Conservation (phyloP, 306 rosid genomes). For the Pueraria montana region DNA sequence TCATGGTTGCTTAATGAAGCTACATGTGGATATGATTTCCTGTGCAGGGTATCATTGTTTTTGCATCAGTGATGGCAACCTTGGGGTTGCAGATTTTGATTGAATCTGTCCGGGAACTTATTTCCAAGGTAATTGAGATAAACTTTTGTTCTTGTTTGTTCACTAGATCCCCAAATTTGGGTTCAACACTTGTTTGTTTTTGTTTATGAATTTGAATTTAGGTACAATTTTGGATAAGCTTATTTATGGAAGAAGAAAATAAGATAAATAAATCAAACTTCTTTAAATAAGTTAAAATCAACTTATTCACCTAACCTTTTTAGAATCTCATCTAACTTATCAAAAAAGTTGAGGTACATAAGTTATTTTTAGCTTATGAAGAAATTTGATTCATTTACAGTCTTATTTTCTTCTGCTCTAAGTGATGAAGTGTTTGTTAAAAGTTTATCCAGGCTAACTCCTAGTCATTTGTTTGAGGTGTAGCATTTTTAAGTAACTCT, state of each 20-base stretch:
- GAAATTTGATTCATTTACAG: background rate
- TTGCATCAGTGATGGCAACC: conserved; percentile 92
- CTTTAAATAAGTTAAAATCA: background rate
- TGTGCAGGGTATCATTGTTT: conserved; percentile 86
- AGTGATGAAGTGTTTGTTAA: background rate
- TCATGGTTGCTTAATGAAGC: background rate
- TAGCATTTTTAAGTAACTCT: too few species aligned
- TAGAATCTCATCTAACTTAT: background rate
- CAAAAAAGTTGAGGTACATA: background rate
- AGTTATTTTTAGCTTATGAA: background rate
- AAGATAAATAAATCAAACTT: background rate
- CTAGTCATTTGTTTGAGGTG: too few species aligned
- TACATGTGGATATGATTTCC: conserved; percentile 32
- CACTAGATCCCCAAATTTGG: background rate
- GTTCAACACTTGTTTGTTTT: background rate
- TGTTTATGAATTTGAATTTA: background rate
- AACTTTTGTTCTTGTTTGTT: conserved; percentile 27
- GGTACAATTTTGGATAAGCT: background rate
- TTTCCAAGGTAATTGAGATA: conserved; percentile 52
- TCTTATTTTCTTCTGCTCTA: background rate
- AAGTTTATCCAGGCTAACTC: background rate
- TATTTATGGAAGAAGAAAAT: background rate
- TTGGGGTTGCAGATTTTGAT: conserved; percentile 82
- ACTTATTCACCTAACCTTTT: background rate
- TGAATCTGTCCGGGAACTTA: conserved; percentile 65